Conservation (phyloP, 108 stramenopile genomes). For the Conticribra guillardii region DNA sequence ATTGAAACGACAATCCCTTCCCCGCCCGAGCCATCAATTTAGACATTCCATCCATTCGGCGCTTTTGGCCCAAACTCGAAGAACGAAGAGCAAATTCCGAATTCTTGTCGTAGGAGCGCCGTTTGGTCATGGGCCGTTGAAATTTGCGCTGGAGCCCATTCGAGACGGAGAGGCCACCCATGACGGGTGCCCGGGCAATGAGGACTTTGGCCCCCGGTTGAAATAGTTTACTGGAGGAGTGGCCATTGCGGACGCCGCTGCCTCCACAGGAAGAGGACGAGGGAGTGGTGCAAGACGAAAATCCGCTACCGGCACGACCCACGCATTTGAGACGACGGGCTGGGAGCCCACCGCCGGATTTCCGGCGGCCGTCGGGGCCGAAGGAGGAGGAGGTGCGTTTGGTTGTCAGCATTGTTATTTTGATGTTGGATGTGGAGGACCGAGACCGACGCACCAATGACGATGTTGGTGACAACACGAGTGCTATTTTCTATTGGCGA, state of each 20-base stretch:
- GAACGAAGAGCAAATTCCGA: constrained; percentile 66
- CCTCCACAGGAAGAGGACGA: constrained; percentile 5
- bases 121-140: constrained; percentile 82
- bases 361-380: constrained; percentile 60
- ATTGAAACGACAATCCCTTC: constrained; percentile 62
- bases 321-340: constrained; percentile 28
- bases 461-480: too few species aligned
- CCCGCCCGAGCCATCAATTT: constrained; percentile 78
- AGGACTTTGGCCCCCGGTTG: constrained; percentile 47
- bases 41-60: constrained; percentile 78
- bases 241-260: not conserved
- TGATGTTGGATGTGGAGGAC: too few species aligned
- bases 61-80: constrained; percentile 64
- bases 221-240: constrained; percentile 43
- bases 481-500: too few species aligned
- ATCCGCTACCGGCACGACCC: constrained; percentile 27
- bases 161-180: constrained; percentile 59
- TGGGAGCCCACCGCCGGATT: constrained; percentile 9
- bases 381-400: constrained; percentile 50
- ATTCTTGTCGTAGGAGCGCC: constrained; percentile 67
- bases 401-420: constrained; percentile 37
- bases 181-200: constrained; percentile 66
- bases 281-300: constrained; percentile 9
- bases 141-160: constrained; percentile 62
- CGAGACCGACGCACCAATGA: too few species aligned